These are phyloP conservation scores for Epichloe gansuensis DNA, from an alignment of 2,329 filamentous ascomycete genomes.

Conservation along the genomic window DNA sequence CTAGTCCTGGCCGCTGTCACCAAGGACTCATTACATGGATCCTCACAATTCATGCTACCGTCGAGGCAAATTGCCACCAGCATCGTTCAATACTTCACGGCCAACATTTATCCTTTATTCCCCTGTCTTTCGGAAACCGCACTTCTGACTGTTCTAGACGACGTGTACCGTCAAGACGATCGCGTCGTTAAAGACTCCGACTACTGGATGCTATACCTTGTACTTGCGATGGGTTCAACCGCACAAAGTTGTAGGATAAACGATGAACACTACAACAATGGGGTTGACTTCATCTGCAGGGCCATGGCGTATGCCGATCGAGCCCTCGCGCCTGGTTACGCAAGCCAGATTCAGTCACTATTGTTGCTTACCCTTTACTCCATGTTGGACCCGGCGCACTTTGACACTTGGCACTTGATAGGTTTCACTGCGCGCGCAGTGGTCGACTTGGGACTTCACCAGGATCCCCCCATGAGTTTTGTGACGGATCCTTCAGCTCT, in stretches of 20 bases:
- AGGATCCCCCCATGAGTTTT: slow-evolving; percentile 67
- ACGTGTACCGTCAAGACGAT: slow-evolving; percentile 60
- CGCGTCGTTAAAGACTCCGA: slow-evolving; percentile 55
- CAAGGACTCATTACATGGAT: slow-evolving; percentile 57
- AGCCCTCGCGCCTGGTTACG: slow-evolving; percentile 73
- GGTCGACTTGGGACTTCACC: slow-evolving; percentile 83
- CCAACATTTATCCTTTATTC: slow-evolving; percentile 65
- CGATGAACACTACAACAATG: slow-evolving; percentile 47
- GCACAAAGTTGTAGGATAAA: slow-evolving; percentile 59
- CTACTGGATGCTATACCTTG: slow-evolving; percentile 79
- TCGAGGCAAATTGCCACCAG: slow-evolving; percentile 53
- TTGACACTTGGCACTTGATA: slow-evolving; percentile 88
- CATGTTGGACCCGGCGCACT: slow-evolving; percentile 78
- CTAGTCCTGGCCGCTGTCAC: slow-evolving; percentile 73
- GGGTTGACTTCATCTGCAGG: slow-evolving; percentile 41
- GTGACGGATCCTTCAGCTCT: slow-evolving; percentile 54
- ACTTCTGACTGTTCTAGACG: slow-evolving; percentile 67
- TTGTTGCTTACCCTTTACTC: slow-evolving; percentile 80
- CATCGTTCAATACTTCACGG: slow-evolving; percentile 72
- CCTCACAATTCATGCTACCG: slow-evolving; percentile 51
- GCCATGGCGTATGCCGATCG: slow-evolving; percentile 69
- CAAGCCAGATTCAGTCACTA: slow-evolving; percentile 76
- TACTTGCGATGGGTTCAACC: slow-evolving; percentile 69
- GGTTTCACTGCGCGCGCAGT: slow-evolving; percentile 80
- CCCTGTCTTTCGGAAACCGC: slow-evolving; percentile 73